Conservation (phyloP, 371 early-diverging fungal genomes). For the Funneliformis caledonium region DNA sequence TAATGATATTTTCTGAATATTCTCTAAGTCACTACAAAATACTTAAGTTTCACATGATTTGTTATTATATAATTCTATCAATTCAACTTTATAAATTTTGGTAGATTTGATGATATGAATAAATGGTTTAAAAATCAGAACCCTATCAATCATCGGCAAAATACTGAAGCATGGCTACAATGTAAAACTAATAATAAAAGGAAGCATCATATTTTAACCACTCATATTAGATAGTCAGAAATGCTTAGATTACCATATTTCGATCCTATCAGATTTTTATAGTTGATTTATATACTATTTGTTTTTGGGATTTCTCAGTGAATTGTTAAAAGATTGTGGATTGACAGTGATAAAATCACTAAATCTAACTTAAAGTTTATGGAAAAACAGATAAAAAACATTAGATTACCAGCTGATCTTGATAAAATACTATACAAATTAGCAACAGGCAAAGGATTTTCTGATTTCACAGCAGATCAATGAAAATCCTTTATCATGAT, state of each 20-base stretch:
- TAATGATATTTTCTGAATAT: not conserved
- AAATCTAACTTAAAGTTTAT: not conserved
- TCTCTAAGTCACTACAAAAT: not conserved
- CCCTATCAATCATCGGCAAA: not conserved
- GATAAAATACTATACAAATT: not conserved
- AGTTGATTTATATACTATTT: not conserved
- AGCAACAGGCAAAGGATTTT: not conserved
- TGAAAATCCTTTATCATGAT: not conserved
- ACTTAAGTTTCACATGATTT: not conserved
- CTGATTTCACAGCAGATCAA: not conserved
- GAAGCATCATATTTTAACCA: too few species aligned
- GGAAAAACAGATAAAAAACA: not conserved
- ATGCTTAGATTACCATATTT: not conserved
- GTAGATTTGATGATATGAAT: not conserved
- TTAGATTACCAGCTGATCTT: not conserved
- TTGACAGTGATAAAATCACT: not conserved
- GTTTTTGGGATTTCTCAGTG: not conserved
- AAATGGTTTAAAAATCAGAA: not conserved
- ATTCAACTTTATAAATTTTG: not conserved
- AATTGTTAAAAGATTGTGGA: not conserved
- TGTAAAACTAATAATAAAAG: not conserved
- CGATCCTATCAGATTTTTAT: too few species aligned
- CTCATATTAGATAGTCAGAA: too few species aligned
- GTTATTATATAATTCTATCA: not conserved
- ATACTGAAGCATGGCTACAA: not conserved